Percentiles rank a stretch among this genome's conserved stretches.
phyloP scores from a whole-genome alignment of 2,329 filamentous ascomycete species.

The Sclerotinia subarctica region DNA sequence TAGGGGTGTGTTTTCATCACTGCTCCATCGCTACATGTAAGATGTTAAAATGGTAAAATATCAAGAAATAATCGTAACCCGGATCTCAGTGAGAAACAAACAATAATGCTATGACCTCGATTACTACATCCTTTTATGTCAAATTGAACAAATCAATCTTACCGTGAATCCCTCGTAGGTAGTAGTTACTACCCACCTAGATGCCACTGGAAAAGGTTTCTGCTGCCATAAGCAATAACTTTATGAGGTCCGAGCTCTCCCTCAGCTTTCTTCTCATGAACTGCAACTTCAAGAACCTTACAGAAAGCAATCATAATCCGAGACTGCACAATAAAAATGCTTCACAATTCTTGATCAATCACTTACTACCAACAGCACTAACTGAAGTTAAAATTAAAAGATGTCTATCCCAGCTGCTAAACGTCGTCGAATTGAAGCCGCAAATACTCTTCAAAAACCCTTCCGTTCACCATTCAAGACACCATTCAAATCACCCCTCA shows the following conservation, averaged over 20 bases:
- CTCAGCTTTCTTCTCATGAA: neutral
- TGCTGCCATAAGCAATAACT: neutral
- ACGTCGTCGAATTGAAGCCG: slow-evolving; percentile 59
- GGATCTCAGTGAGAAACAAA: neutral
- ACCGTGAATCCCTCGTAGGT: neutral
- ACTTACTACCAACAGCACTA: slow-evolving; percentile 35
- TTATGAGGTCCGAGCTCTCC: neutral
- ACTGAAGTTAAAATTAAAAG: slow-evolving; percentile 25
- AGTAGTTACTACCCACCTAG: neutral
- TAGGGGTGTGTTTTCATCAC: slow-evolving; percentile 2
- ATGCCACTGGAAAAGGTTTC: neutral
- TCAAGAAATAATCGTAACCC: neutral
- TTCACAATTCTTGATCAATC: slow-evolving; percentile 28
- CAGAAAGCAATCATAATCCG: neutral
- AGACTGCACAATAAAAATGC: slow-evolving; percentile 20
- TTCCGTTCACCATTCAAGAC: slow-evolving; percentile 68
- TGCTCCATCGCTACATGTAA: slow-evolving; percentile 11
- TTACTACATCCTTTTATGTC: too few relatives aligned
- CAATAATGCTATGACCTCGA: neutral
- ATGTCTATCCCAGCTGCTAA: slow-evolving; percentile 56
- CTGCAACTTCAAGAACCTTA: neutral
- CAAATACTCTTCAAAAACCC: slow-evolving; percentile 61
- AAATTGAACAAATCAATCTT: neutral
- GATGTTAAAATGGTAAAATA: slow-evolving; percentile 2
- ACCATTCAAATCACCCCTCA: slow-evolving; percentile 36